A percentile compares a stretch with the other conserved stretches of the same genome.
Conservation (phyloP, 768 basidiomycete genomes). For the Candolleomyces eurysporus region DNA sequence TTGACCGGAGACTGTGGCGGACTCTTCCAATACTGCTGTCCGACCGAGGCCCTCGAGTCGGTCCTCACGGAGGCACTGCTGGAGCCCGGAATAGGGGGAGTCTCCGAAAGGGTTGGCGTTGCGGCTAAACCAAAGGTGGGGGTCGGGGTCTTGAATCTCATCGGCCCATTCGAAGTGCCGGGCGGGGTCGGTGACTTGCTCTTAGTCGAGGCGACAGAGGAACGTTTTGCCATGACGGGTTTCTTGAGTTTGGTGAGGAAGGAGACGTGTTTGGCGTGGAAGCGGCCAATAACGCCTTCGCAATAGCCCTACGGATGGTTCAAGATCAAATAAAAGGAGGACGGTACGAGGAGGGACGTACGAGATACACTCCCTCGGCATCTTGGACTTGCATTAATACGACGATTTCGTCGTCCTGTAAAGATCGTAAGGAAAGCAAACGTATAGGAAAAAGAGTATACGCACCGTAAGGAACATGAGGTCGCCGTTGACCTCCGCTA, state of each 20-base stretch:
- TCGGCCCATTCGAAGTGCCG: slow-evolving; percentile 6
- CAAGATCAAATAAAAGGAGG: not conserved
- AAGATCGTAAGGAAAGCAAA: not conserved
- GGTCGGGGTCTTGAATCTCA: not conserved
- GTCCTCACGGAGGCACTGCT: no score
- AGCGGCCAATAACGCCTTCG: slow-evolving; percentile 83
- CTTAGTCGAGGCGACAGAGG: slow-evolving; percentile 15
- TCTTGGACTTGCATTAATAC: slow-evolving; percentile 71
- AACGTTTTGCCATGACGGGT: slow-evolving; percentile 73
- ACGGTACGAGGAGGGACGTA: slow-evolving; percentile 22
- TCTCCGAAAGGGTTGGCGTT: not conserved
- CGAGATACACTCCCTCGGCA: slow-evolving; percentile 57
- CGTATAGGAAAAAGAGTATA: slow-evolving; percentile 10
- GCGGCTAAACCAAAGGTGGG: not conserved
- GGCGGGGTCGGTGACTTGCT: slow-evolving; percentile 23
- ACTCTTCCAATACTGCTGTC: no score
- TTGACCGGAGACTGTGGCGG: no score
- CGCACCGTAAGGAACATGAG: slow-evolving; percentile 84
- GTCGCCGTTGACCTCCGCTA: slow-evolving; percentile 70
- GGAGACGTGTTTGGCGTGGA: slow-evolving; percentile 58
- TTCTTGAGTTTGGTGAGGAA: slow-evolving; percentile 78
- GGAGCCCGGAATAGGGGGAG: no score
- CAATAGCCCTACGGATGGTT: slow-evolving; percentile 66
- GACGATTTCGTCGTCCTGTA: slow-evolving; percentile 74
- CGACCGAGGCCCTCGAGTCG: no score